A percentile compares a stretch with the other conserved stretches of the same genome.
Conservation (phyloP, 257 asterid genomes). For the Fraxinus excelsior region DNA sequence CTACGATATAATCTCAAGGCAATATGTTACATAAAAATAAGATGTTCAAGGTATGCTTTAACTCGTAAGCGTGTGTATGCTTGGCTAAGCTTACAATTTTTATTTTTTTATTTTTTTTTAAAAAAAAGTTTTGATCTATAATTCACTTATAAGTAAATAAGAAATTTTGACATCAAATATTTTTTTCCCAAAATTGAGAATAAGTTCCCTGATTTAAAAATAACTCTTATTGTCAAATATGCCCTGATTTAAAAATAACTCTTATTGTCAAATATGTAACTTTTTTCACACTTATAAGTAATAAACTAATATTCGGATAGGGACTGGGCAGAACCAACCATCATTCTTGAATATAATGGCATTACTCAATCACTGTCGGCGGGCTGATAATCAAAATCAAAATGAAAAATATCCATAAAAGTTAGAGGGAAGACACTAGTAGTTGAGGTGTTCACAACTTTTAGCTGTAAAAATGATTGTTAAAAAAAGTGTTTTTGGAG, state of each 20-base stretch:
- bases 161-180: no score
- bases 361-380: conserved; percentile 24
- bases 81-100: no score
- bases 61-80: no score
- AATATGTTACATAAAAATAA: no score
- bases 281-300: background rate
- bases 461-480: conserved; percentile 76
- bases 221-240: background rate
- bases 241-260: no score
- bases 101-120: no score
- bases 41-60: no score
- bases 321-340: conserved; percentile 20
- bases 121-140: no score
- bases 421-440: conserved; percentile 18
- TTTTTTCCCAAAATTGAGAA: no score
- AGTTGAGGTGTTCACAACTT: conserved; percentile 35
- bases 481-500: conserved; percentile 35
- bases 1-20: no score
- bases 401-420: conserved; percentile 5
- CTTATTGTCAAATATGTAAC: background rate
- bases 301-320: background rate
- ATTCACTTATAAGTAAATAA: no score
- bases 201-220: no score
- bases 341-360: conserved; percentile 27
- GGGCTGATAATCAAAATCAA: conserved; percentile 3